Evolutionary conservation across 495 filamentous ascomycete species (phyloP).

Genomic region (Clavariopsis aquatica): DNA sequence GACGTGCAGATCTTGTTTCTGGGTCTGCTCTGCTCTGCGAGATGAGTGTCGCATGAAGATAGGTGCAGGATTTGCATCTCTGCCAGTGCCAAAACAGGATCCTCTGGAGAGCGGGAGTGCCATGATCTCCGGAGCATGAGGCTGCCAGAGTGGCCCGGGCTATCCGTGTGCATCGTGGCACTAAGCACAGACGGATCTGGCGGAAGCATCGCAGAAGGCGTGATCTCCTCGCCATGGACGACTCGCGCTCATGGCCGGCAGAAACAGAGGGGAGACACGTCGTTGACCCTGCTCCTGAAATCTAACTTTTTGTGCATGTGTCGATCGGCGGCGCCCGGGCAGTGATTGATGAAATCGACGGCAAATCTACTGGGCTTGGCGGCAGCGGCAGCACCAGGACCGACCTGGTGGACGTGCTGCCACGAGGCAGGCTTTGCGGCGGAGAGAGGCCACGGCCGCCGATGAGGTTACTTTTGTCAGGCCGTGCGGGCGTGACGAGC

Average conservation of each 20-base stretch:
- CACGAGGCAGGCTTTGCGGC: slow-evolving; percentile 23
- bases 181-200: slow-evolving; percentile 36
- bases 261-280: not conserved
- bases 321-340: not conserved
- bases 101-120: not conserved
- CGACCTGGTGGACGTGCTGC: slow-evolving; percentile 13
- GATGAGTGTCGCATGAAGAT: slow-evolving; percentile 22
- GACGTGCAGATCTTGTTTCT: slow-evolving; percentile 16
- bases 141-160: slow-evolving; percentile 23
- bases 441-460: slow-evolving; percentile 14
- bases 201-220: slow-evolving; percentile 22
- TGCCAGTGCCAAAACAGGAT: not conserved
- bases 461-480: not conserved
- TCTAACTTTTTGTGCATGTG: slow-evolving; percentile 6
- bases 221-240: slow-evolving; percentile 20
- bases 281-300: slow-evolving; percentile 24
- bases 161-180: slow-evolving; percentile 25
- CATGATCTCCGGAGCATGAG: slow-evolving; percentile 31
- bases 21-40: slow-evolving; percentile 19
- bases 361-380: slow-evolving; percentile 9
- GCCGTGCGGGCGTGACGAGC: no score
- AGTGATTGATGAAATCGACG: not conserved
- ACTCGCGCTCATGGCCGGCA: slow-evolving; percentile 15
- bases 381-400: slow-evolving; percentile 12
- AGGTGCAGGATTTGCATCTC: slow-evolving; percentile 9